phyloP scores from a whole-genome alignment of 1,284 basidiomycete genomes.

The Marasmius sp. region DNA sequence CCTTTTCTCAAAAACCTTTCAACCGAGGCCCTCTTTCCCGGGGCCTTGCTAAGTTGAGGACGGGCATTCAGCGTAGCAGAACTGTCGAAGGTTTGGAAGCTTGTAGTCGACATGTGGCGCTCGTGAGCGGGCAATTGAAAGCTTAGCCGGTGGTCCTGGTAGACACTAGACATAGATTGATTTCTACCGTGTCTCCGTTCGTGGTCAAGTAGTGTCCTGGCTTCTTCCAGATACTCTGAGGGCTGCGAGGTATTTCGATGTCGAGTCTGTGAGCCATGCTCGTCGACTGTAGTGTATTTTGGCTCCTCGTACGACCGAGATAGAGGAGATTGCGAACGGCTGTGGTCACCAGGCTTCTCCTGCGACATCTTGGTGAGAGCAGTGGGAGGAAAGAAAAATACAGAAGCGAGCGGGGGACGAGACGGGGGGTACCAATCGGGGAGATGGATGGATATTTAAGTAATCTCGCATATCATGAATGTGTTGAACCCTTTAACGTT shows the following conservation, averaged over 20 bases:
- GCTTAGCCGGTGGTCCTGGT: not conserved
- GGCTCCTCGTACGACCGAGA: not conserved
- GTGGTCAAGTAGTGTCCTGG: not conserved
- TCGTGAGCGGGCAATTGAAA: not conserved
- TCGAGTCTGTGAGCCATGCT: not conserved
- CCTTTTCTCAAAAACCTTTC: constrained; percentile 52
- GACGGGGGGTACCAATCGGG: no score
- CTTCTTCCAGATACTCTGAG: not conserved
- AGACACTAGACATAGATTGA: not conserved
- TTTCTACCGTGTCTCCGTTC: not conserved
- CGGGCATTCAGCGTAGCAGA: not conserved
- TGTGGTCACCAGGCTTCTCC: not conserved
- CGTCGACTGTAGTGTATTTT: not conserved
- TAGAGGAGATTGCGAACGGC: not conserved
- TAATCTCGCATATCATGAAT: no score
- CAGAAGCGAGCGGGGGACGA: no score
- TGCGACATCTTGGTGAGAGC: not conserved
- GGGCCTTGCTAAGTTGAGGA: not conserved
- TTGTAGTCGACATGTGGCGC: not conserved
- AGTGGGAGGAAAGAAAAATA: no score
- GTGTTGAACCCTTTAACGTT: no score
- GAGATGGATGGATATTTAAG: no score
- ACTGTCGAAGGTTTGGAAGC: not conserved
- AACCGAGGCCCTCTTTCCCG: not conserved
- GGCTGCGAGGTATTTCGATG: not conserved